Evolutionary conservation across 805 yeast genomes (phyloP).

Genomic region (Candida tammaniensis): DNA sequence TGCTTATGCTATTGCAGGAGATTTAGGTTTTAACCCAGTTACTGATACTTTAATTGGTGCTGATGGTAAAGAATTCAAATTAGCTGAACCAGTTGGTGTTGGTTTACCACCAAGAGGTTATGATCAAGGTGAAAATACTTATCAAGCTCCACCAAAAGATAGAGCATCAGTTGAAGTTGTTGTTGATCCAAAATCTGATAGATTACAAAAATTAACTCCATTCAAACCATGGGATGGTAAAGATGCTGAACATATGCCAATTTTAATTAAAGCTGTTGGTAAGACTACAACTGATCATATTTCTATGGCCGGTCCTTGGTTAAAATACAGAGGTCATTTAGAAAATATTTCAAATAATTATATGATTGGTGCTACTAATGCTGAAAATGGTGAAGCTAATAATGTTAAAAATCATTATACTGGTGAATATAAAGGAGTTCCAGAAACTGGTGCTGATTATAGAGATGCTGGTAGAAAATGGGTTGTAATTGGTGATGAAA

Average conservation of each 20-base stretch:
- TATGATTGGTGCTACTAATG: conserved; percentile 99
- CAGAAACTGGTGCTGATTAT: conserved; percentile 94
- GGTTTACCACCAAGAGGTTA: conserved; percentile 90
- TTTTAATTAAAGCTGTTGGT: conserved; percentile 92
- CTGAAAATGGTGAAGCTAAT: conserved; percentile 95
- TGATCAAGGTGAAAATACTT: conserved; percentile 90
- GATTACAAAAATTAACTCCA: conserved; percentile 92
- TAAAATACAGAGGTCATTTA: conserved; percentile 99
- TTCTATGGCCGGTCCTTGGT: conserved; percentile 99
- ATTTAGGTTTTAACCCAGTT: conserved; percentile 93
- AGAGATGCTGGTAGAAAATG: conserved; percentile 89
- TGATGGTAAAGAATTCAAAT: conserved; percentile 87
- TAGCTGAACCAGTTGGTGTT: conserved; percentile 83
- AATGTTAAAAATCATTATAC: conserved; percentile 84
- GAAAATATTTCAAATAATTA: conserved; percentile 98
- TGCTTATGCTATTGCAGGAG: conserved; percentile 94
- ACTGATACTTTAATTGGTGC: conserved; percentile 85
- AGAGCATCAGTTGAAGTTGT: conserved; percentile 70
- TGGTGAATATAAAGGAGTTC: conserved; percentile 91
- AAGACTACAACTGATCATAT: conserved; percentile 99
- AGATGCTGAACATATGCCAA: conserved; percentile 86
- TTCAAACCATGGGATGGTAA: conserved; percentile 96
- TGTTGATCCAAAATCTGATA: conserved; percentile 88
- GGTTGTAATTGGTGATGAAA: conserved; percentile 99
- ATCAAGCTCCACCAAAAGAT: conserved; percentile 95